Conservation (phyloP, 805 yeast genomes). For the Scheffersomyces coipomensis region DNA sequence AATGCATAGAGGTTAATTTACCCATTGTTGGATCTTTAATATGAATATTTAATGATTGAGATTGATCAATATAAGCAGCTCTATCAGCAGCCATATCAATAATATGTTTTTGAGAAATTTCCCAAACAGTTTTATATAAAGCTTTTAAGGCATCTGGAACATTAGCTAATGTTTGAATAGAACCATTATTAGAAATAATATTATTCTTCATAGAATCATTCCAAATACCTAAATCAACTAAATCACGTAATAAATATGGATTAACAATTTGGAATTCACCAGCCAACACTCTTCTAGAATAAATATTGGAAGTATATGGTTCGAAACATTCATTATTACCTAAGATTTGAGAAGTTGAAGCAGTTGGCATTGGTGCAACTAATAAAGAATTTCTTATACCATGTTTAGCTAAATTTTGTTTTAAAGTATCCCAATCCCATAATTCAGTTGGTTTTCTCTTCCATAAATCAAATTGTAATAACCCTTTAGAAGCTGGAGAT, state of each 20-base stretch:
- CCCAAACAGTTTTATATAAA: slow-evolving; percentile 62
- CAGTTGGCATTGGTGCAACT: slow-evolving; percentile 68
- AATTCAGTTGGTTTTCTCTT: slow-evolving; percentile 56
- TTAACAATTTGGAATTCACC: slow-evolving; percentile 66
- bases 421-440: slow-evolving; percentile 59
- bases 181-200: slow-evolving; percentile 57
- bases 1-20: slow-evolving; percentile 95
- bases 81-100: slow-evolving; percentile 71
- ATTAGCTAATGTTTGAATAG: slow-evolving; percentile 53
- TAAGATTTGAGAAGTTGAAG: slow-evolving; percentile 62
- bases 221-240: slow-evolving; percentile 60
- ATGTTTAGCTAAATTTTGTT: slow-evolving; percentile 44
- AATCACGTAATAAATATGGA: slow-evolving; percentile 56
- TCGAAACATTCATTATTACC: slow-evolving; percentile 65
- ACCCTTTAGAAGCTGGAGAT: slow-evolving; percentile 59
- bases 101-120: slow-evolving; percentile 55
- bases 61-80: slow-evolving; percentile 83
- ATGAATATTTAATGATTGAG: slow-evolving; percentile 89
- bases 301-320: slow-evolving; percentile 62
- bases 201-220: slow-evolving; percentile 55
- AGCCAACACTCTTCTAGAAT: slow-evolving; percentile 60
- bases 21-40: slow-evolving; percentile 92
- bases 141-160: slow-evolving; percentile 55
- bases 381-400: slow-evolving; percentile 59
- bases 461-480: slow-evolving; percentile 59